Conservation (phyloP, 2,329 filamentous ascomycete species). For the Claviceps citrina region DNA sequence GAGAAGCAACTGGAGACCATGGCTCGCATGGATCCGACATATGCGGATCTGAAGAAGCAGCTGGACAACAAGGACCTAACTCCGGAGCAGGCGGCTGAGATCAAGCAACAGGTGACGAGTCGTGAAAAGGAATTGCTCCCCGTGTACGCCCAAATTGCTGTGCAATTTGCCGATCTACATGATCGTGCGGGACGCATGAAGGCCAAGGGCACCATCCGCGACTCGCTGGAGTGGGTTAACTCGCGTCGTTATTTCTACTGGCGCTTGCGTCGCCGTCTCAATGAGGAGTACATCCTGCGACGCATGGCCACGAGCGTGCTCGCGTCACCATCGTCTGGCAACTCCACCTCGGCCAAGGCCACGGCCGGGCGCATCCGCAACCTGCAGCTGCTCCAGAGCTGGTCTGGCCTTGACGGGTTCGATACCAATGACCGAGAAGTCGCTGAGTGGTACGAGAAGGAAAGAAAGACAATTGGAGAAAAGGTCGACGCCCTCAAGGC, state of each 20-base stretch:
- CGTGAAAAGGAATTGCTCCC: conserved; percentile 83
- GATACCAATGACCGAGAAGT: conserved; percentile 67
- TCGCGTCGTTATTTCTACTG: conserved; percentile 98
- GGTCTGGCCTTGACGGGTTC: conserved; percentile 67
- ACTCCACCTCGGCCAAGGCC: conserved; percentile 25
- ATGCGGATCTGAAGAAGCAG: conserved; percentile 70
- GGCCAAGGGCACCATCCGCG: conserved; percentile 87
- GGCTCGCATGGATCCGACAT: conserved; percentile 77
- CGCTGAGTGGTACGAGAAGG: conserved; percentile 91
- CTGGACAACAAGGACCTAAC: conserved; percentile 46
- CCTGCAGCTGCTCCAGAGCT: conserved; percentile 63
- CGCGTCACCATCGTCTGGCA: conserved; percentile 12
- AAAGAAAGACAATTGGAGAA: conserved; percentile 64
- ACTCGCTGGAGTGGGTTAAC: conserved; percentile 70
- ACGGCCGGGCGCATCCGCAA: conserved; percentile 47
- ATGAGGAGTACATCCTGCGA: conserved; percentile 93
- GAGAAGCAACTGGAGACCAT: conserved; percentile 97
- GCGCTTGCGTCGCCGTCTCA: conserved; percentile 89
- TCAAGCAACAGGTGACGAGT: conserved; percentile 71
- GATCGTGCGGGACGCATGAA: conserved; percentile 96
- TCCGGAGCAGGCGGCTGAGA: conserved; percentile 56
- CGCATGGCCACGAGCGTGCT: conserved; percentile 48
- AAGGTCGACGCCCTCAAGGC: conserved; percentile 76
- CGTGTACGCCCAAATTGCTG: conserved; percentile 86
- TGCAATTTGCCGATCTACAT: conserved; percentile 94